Base-by-base conservation (phyloP, 1,139 yeast species). In the Lodderomyces pseudojiufengensis region DNA sequence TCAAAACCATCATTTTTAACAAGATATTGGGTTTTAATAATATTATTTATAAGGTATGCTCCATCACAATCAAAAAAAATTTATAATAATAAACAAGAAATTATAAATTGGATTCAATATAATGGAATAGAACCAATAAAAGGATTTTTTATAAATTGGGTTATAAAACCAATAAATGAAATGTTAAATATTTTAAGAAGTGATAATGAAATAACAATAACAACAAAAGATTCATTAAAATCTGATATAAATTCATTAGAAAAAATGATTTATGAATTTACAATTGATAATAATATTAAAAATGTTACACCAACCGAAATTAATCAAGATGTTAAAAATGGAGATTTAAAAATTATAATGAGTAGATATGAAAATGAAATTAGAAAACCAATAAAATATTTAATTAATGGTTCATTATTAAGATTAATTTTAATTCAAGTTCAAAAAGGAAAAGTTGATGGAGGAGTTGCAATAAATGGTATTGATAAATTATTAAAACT, bases 371-470 rank as follows among this genome's bases (percentile, higher is more conserved):
- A 92, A 52, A 54, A 64, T 24, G 94, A 88, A 49, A 65, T 92
- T 41, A 76, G 78, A 43, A 60, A 70, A 9, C 97, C 97, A 0
- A 57, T 88, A 35, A 72, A 67, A 40, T 80, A 83, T 27, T 46
- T 86, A 4, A 38, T 78, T 3, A 62, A 67, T 7, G 98, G 97
- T 3, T 76, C 80, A 36, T 70, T 92, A 44, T 62, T 88, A 7
- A 72, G 95, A 35, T 80, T 92, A 9, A 60, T 92, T 32, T 61
- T 92, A 49, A 90, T 92, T 42, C 97, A 92, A 58, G 68, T 92
- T 8, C 98, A 92, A 56, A 92, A 92, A 60, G 84, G 95, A 10
- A 92, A 92, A 61, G 97, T 92, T 10, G 98, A 92, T 55, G 95
- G 95, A 3, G 92, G 86, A 24, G 68, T 88, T 7, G 97, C 96